Evolutionary conservation across 495 filamentous ascomycete genomes (phyloP).

Genomic region (Tuber magnatum): DNA sequence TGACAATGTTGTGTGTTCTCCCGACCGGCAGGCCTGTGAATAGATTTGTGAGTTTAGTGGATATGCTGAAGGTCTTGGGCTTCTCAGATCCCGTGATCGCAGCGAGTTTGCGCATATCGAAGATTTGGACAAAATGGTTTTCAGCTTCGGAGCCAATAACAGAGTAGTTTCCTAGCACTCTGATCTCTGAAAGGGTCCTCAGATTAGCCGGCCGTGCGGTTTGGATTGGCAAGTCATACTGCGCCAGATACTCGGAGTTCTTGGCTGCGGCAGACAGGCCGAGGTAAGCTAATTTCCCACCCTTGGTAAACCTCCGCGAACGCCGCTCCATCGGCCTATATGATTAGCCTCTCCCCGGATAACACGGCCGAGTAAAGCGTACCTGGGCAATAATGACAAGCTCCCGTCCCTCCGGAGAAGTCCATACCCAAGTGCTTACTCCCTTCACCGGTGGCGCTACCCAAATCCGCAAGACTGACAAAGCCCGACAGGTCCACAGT

Average conservation of each 20-base stretch:
- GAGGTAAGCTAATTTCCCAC: slow-evolving; percentile 52
- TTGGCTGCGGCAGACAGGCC: slow-evolving; percentile 52
- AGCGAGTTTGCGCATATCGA: slow-evolving; percentile 45
- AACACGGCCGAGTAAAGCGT: not conserved
- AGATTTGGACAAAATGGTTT: slow-evolving; percentile 50
- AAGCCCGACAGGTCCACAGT: slow-evolving; percentile 55
- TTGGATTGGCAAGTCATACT: not conserved
- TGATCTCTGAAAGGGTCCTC: slow-evolving; percentile 42
- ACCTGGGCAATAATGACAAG: slow-evolving; percentile 53
- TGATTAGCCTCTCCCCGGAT: not conserved
- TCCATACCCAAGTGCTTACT: slow-evolving; percentile 51
- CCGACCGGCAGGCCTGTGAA: slow-evolving; percentile 44
- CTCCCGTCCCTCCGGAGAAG: slow-evolving; percentile 52
- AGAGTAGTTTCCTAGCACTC: slow-evolving; percentile 46
- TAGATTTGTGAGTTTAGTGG: slow-evolving; percentile 40
- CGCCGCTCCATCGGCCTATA: slow-evolving; percentile 48
- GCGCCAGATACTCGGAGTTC: slow-evolving; percentile 45
- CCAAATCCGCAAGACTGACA: slow-evolving; percentile 48
- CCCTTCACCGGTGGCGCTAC: slow-evolving; percentile 44
- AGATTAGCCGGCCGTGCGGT: not conserved
- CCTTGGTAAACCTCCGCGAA: slow-evolving; percentile 51
- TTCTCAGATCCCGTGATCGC: slow-evolving; percentile 19
- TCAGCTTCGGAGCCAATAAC: slow-evolving; percentile 49
- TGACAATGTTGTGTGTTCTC: slow-evolving; percentile 14
- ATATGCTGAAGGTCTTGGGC: slow-evolving; percentile 42